A percentile compares a stretch with the other conserved stretches of the same genome.
phyloP scores from a whole-genome alignment of 352 stramenopile species.

The Halophytophthora polymorphica region DNA sequence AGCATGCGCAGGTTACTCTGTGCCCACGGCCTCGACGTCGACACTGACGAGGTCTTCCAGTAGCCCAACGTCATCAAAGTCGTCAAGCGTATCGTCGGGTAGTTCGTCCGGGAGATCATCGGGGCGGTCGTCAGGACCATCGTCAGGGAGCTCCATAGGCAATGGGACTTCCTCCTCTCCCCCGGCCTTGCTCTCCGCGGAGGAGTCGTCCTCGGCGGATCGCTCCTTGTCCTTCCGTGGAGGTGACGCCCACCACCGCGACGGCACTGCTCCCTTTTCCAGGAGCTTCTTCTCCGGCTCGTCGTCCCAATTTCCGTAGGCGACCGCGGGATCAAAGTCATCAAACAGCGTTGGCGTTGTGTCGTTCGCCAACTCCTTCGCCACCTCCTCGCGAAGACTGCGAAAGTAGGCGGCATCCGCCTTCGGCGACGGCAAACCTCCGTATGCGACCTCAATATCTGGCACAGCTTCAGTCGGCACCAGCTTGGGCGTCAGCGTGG shows the following conservation, averaged over 20 bases:
- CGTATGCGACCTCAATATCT: constrained; percentile 76
- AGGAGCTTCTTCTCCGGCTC: constrained; percentile 40
- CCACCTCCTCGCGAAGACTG: constrained; percentile 49
- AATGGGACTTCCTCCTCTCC: constrained; percentile 17
- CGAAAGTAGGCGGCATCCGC: constrained; percentile 37
- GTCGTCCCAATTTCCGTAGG: constrained; percentile 29
- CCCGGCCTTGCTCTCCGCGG: constrained; percentile 10
- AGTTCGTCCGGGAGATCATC: constrained; percentile 15
- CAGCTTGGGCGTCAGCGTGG: constrained; percentile 7
- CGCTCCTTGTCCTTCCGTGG: constrained; percentile 6
- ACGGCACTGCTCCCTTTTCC: constrained; percentile 31
- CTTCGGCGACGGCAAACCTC: constrained; percentile 40
- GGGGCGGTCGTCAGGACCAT: constrained; percentile 19
- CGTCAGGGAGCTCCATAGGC: constrained; percentile 39
- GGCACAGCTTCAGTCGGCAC: too few relatives aligned
- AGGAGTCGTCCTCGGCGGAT: constrained; percentile 1
- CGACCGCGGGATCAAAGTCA: constrained; percentile 25
- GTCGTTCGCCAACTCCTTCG: constrained; percentile 43
- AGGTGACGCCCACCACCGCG: constrained; percentile 48
- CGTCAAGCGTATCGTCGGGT: constrained; percentile 15
- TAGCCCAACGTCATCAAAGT: constrained; percentile 31
- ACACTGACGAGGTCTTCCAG: constrained; percentile 56
- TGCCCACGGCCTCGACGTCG: constrained; percentile 38
- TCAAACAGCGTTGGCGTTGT: constrained; percentile 51
- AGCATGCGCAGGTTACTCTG: constrained; percentile 21